phyloP scores from a whole-genome alignment of 768 basidiomycete species.

The Pulveroboletus sp. region DNA sequence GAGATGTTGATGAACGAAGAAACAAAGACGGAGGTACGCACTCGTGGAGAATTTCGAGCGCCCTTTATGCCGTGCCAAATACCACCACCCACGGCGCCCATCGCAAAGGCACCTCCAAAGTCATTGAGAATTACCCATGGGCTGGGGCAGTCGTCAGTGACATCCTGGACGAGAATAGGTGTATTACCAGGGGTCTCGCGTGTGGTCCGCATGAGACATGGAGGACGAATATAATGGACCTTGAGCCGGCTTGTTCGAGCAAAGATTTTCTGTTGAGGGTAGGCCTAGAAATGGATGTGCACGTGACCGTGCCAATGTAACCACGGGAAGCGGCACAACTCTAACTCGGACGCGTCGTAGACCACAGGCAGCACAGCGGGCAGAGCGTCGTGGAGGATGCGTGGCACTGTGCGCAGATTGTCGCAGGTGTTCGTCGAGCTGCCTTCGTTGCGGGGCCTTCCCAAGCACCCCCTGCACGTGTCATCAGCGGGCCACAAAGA shows the following conservation, averaged over 20 bases:
- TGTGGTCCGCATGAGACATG: slow-evolving; percentile 91
- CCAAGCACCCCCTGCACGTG: slow-evolving; percentile 24
- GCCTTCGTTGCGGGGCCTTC: slow-evolving; percentile 33
- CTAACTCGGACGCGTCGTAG: slow-evolving; percentile 20
- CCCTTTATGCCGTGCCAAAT: slow-evolving; percentile 99
- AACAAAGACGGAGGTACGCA: slow-evolving; percentile 34
- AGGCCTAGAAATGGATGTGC: slow-evolving; percentile 17
- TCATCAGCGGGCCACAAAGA: slow-evolving; percentile 41
- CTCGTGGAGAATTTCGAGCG: slow-evolving; percentile 91
- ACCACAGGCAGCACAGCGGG: slow-evolving; percentile 3
- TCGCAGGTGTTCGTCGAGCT: slow-evolving; percentile 58
- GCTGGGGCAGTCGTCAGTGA: slow-evolving; percentile 39
- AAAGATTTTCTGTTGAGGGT: slow-evolving; percentile 31
- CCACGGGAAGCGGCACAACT: background rate
- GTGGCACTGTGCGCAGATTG: slow-evolving; percentile 27
- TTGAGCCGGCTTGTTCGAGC: background rate
- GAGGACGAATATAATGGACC: background rate
- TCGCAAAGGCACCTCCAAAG: slow-evolving; percentile 95
- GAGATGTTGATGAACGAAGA: background rate
- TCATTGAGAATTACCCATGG: slow-evolving; percentile 99
- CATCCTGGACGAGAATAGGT: background rate
- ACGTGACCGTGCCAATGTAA: slow-evolving; percentile 31
- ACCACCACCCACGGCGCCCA: slow-evolving; percentile 96
- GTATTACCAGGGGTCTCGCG: slow-evolving; percentile 83
- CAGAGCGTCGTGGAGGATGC: slow-evolving; percentile 12